phyloP scores from a whole-genome alignment of 108 stramenopile species.

The Nitzschia inconspicua region DNA sequence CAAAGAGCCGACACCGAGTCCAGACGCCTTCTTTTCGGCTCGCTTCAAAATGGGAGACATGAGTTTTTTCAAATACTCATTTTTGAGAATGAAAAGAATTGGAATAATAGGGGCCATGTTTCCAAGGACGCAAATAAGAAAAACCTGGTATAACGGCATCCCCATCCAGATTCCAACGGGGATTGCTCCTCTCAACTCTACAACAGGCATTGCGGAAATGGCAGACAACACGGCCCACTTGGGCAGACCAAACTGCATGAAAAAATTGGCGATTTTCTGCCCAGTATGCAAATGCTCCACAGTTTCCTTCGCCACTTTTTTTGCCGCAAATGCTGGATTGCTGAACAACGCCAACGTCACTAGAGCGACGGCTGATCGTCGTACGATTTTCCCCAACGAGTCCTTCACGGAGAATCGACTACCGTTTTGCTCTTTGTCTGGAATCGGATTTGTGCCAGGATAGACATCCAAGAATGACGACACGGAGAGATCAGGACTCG shows the following conservation, averaged over 20 bases:
- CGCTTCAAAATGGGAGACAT: constrained; percentile 79
- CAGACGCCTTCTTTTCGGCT: constrained; percentile 79
- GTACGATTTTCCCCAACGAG: constrained; percentile 1
- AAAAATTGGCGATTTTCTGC: constrained; percentile 85
- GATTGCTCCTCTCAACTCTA: constrained; percentile 91
- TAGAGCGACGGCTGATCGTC: constrained; percentile 13
- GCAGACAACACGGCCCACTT: constrained; percentile 83
- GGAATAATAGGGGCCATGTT: constrained; percentile 92
- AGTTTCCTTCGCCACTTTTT: constrained; percentile 26
- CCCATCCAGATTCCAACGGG: constrained; percentile 93
- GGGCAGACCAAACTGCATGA: constrained; percentile 78
- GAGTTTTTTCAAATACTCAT: constrained; percentile 63
- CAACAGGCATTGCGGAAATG: constrained; percentile 93
- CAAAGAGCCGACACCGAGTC: constrained; percentile 73
- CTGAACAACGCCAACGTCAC: constrained; percentile 15
- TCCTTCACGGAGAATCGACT: no score
- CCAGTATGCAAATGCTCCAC: constrained; percentile 77
- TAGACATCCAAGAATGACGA: no score
- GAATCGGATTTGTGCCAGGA: no score
- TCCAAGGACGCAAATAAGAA: constrained; percentile 86
- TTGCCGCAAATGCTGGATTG: constrained; percentile 42
- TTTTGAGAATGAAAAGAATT: constrained; percentile 72
- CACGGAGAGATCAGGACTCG: no score
- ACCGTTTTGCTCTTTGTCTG: no score
- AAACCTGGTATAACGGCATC: constrained; percentile 72